Conservation (phyloP, 2,329 filamentous ascomycete genomes). For the Ceratocystis cacaofunesta region DNA sequence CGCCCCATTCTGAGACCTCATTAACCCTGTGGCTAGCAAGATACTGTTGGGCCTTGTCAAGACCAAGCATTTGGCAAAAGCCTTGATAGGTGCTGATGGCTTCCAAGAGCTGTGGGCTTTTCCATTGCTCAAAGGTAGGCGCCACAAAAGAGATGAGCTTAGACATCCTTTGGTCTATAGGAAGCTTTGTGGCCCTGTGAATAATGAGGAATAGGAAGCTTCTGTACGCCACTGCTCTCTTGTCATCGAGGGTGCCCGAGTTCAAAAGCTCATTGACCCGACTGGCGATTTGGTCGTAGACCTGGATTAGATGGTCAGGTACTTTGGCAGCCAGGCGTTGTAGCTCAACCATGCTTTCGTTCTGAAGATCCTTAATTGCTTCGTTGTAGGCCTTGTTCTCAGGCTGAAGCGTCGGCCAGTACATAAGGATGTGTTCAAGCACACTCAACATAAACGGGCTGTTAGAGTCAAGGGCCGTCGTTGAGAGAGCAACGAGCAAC, state of each 20-base stretch:
- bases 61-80: conserved; percentile 66
- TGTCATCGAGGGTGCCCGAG: conserved; percentile 60
- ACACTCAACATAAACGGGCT: conserved; percentile 74
- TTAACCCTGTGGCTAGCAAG: conserved; percentile 58
- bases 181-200: conserved; percentile 66
- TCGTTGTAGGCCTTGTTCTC: conserved; percentile 65
- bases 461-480: conserved; percentile 61
- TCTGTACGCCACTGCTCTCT: conserved; percentile 69
- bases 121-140: conserved; percentile 73
- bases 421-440: conserved; percentile 78
- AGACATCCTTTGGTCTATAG: conserved; percentile 52
- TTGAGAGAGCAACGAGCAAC: conserved; percentile 71
- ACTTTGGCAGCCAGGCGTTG: conserved; percentile 81
- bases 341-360: conserved; percentile 70
- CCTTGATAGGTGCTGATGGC: conserved; percentile 59
- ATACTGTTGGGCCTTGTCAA: conserved; percentile 71
- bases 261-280: conserved; percentile 69
- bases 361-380: conserved; percentile 76
- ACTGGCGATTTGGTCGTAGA: conserved; percentile 73
- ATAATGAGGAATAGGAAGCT: conserved; percentile 91
- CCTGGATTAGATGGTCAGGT: conserved; percentile 73
- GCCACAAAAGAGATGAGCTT: conserved; percentile 64
- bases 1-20: conserved; percentile 68
- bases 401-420: conserved; percentile 58
- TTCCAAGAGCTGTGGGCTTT: conserved; percentile 49